phyloP scores from a whole-genome alignment of 345 rosid species.

The Erucastrum elatum region DNA sequence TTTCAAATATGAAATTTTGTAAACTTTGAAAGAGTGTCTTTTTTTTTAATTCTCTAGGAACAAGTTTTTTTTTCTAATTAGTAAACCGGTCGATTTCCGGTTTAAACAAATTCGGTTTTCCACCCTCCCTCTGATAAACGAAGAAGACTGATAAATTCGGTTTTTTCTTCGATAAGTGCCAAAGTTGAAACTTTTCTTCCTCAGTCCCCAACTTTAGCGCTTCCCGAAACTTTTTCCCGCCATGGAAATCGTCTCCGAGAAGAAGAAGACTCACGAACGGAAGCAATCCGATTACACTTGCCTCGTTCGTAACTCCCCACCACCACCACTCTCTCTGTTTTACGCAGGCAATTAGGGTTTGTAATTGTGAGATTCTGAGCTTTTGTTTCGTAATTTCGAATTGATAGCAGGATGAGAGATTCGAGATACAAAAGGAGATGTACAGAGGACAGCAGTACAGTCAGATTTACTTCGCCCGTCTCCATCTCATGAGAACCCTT shows the following conservation, averaged over 20 bases:
- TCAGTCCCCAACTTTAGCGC: not conserved
- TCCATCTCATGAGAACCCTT: slow-evolving; percentile 72
- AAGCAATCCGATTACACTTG: slow-evolving; percentile 53
- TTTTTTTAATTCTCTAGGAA: no score
- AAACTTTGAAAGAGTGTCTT: no score
- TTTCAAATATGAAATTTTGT: no score
- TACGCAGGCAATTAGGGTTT: no score
- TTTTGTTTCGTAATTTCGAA: not conserved
- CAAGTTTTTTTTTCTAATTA: not conserved
- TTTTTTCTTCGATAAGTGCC: no score
- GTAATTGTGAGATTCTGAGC: slow-evolving; percentile 8
- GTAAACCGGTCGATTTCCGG: slow-evolving; percentile 21
- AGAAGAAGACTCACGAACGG: slow-evolving; percentile 44
- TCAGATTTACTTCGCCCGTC: slow-evolving; percentile 86
- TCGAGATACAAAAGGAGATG: slow-evolving; percentile 64
- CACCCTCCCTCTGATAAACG: not conserved
- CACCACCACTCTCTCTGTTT: no score
- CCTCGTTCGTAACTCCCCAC: no score
- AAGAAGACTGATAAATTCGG: no score
- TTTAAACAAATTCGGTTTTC: not conserved
- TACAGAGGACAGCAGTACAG: slow-evolving; percentile 94
- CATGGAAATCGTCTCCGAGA: slow-evolving; percentile 58
- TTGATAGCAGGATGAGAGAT: slow-evolving; percentile 69
- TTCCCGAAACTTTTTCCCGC: slow-evolving; percentile 34
- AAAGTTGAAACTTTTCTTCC: no score